Percentiles rank a stretch among this genome's conserved stretches.
Conservation (phyloP, 2,329 filamentous ascomycete species). For the Phyllosticta capitalensis region DNA sequence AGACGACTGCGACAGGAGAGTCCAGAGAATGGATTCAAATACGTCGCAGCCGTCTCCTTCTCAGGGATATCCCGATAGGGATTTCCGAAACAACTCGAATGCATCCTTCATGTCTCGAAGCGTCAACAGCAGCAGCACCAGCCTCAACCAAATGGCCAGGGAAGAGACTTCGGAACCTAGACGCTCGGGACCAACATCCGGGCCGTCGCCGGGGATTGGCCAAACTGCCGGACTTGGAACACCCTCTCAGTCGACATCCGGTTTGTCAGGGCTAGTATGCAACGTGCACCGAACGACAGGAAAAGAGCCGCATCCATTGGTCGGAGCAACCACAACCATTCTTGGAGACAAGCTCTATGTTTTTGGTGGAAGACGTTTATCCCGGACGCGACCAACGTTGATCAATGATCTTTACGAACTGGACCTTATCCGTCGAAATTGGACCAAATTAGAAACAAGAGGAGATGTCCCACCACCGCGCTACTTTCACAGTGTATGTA, state of each 20-base stretch:
- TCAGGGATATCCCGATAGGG: constrained; percentile 27
- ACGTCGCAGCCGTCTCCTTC: constrained; percentile 35
- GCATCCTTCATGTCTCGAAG: constrained; percentile 27
- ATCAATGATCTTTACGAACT: constrained; percentile 90
- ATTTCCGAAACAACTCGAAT: constrained; percentile 24
- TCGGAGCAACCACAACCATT: constrained; percentile 91
- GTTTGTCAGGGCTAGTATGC: constrained; percentile 57
- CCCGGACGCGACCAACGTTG: constrained; percentile 70
- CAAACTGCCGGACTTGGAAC: constrained; percentile 28
- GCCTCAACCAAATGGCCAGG: constrained; percentile 29
- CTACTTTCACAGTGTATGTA: constrained; percentile 95
- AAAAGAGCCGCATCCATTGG: constrained; percentile 78
- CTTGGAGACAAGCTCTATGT: constrained; percentile 94
- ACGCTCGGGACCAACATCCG: constrained; percentile 34
- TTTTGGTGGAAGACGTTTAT: constrained; percentile 84
- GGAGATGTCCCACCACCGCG: constrained; percentile 84
- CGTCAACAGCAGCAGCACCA: constrained; percentile 38
- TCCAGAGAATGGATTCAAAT: constrained; percentile 39
- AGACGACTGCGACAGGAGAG: constrained; percentile 31
- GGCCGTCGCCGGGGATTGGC: constrained; percentile 29
- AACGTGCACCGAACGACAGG: constrained; percentile 77
- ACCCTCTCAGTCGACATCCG: constrained; percentile 41
- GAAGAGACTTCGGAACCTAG: constrained; percentile 22
- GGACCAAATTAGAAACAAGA: constrained; percentile 76
- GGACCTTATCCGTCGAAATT: constrained; percentile 82